A percentile compares a stretch with the other conserved stretches of the same genome.
Evolutionary conservation across 352 stramenopile species (phyloP).

Genomic region (Globisporangium abappressorium): DNA sequence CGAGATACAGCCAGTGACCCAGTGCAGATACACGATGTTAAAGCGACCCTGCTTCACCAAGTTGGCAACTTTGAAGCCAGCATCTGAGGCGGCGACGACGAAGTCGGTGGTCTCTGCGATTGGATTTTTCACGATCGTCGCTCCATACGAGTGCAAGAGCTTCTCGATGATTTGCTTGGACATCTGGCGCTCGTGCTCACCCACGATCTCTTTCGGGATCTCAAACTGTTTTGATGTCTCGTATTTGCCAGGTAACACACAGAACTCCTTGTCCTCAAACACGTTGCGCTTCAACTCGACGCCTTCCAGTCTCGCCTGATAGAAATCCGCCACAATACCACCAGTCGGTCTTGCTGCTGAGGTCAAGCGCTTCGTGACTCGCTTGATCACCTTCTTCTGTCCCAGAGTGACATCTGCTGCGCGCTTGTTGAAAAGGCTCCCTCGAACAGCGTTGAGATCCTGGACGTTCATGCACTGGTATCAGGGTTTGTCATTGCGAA

Average conservation of each 20-base stretch:
- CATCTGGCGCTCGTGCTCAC: conserved; percentile 24
- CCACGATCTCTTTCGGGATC: conserved; percentile 36
- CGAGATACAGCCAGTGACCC: conserved; percentile 49
- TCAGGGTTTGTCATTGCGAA: conserved; percentile 82
- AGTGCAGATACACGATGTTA: conserved; percentile 67
- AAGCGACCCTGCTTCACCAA: conserved; percentile 79
- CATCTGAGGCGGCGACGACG: conserved; percentile 55
- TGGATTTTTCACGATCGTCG: conserved; percentile 72
- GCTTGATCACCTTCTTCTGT: conserved; percentile 55
- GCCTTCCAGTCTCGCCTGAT: conserved; percentile 53
- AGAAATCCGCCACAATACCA: conserved; percentile 56
- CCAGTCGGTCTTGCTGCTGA: conserved; percentile 19
- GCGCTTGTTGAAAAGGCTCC: conserved; percentile 64
- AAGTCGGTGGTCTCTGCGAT: conserved; percentile 60
- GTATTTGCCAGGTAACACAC: conserved; percentile 79
- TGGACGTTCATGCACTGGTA: conserved; percentile 78
- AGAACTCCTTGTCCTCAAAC: conserved; percentile 73
- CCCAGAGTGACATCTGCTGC: conserved; percentile 69
- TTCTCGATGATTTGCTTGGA: conserved; percentile 79
- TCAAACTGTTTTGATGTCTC: conserved; percentile 15
- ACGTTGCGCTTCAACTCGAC: conserved; percentile 56
- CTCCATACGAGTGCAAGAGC: conserved; percentile 64
- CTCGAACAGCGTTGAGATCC: conserved; percentile 64
- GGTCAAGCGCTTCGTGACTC: conserved; percentile 32
- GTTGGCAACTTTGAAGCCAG: conserved; percentile 78